phyloP scores from a whole-genome alignment of 2,329 filamentous ascomycete species.

The Cladophialophora bantiana region DNA sequence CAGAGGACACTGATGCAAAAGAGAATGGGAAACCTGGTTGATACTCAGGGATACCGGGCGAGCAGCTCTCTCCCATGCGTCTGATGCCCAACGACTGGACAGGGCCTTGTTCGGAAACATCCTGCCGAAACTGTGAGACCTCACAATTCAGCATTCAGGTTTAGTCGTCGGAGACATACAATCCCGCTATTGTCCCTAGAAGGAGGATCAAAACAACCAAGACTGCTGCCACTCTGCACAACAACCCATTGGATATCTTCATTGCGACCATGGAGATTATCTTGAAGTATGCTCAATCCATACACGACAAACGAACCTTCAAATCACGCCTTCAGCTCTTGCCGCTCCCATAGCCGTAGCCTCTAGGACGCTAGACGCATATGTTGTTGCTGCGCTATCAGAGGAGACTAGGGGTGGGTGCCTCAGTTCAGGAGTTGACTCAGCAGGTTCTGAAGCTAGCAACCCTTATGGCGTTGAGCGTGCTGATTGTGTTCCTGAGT shows the following conservation, averaged over 20 bases:
- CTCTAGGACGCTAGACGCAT: background rate
- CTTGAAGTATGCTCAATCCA: background rate
- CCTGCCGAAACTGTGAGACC: background rate
- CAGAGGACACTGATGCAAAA: background rate
- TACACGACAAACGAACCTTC: background rate
- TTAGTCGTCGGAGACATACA: background rate
- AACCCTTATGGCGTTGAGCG: background rate
- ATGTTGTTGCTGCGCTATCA: background rate
- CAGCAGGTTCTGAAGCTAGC: background rate
- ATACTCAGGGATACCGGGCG: slow-evolving; percentile 10
- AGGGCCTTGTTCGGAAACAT: background rate
- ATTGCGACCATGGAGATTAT: background rate
- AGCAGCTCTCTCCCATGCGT: slow-evolving; percentile 4
- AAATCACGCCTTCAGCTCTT: background rate
- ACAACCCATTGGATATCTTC: background rate
- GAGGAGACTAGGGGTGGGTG: background rate
- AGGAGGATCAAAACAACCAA: slow-evolving; percentile 1
- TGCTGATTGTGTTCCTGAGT: background rate
- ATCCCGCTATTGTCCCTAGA: background rate
- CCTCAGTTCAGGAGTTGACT: background rate
- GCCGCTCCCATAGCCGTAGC: background rate
- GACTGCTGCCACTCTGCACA: slow-evolving; percentile 1
- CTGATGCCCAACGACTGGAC: background rate
- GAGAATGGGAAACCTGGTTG: background rate
- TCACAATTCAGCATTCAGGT: background rate